Conservation (phyloP, 371 early-diverging fungal species). For the Haplosporangium sp. region DNA sequence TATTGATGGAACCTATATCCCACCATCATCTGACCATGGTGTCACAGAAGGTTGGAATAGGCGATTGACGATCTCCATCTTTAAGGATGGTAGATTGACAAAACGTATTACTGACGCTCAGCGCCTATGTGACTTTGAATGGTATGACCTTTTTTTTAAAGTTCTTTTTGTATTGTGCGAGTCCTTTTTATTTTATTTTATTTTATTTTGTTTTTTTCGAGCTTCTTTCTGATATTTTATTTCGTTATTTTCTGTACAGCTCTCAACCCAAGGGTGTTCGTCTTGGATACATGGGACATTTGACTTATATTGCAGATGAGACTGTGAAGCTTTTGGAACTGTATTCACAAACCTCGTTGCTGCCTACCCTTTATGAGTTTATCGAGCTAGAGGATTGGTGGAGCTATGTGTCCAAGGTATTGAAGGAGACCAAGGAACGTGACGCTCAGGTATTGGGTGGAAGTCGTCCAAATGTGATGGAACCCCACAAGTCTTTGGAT, state of each 20-base stretch:
- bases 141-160: conserved; percentile 39
- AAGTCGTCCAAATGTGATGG: conserved; percentile 71
- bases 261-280: conserved; percentile 87
- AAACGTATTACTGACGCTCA: conserved; percentile 84
- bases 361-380: conserved; percentile 61
- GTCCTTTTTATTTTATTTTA: not conserved
- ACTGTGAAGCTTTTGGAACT: conserved; percentile 87
- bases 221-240: not conserved
- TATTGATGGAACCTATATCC: conserved; percentile 39
- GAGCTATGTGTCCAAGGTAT: conserved; percentile 80
- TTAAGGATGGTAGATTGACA: conserved; percentile 85
- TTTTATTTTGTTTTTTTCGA: too few species aligned
- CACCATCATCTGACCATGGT: conserved; percentile 37
- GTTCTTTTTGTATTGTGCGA: not conserved
- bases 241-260: conserved; percentile 39
- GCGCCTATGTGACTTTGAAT: conserved; percentile 72
- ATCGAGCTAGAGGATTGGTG: conserved; percentile 88
- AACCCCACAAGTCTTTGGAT: conserved; percentile 46
- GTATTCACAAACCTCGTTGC: conserved; percentile 46
- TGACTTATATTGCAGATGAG: conserved; percentile 96
- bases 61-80: conserved; percentile 59
- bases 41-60: conserved; percentile 51
- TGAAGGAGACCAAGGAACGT: conserved; percentile 88
- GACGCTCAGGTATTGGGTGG: conserved; percentile 92
- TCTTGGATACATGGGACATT: conserved; percentile 97